Percentiles rank a stretch among this genome's conserved stretches.
These are phyloP conservation scores for Malus fusca DNA, from an alignment of 306 rosid species.

Conservation along the genomic window DNA sequence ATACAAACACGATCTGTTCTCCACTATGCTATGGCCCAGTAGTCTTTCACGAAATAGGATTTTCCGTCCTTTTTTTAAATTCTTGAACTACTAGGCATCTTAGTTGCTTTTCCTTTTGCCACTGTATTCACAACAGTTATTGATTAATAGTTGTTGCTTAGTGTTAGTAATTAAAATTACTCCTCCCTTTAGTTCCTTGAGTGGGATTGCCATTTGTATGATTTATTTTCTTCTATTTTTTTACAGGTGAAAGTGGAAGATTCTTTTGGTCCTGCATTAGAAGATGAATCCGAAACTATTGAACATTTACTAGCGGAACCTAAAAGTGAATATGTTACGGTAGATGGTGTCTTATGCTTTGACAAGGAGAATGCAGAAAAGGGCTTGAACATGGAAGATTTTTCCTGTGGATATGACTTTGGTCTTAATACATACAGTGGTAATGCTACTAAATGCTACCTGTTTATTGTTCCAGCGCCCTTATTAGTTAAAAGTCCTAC, in stretches of 20 bases:
- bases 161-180: background rate
- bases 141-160: background rate
- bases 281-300: slow-evolving; percentile 33
- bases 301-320: slow-evolving; percentile 4
- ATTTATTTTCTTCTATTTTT: slow-evolving; percentile 5
- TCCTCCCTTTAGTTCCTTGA: background rate
- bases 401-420: slow-evolving; percentile 40
- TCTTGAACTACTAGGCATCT: background rate
- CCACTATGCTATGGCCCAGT: background rate
- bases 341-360: slow-evolving; percentile 39
- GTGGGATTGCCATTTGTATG: slow-evolving; percentile 7
- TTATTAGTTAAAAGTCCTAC: background rate
- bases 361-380: slow-evolving; percentile 36
- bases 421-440: slow-evolving; percentile 37
- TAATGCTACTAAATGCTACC: slow-evolving; percentile 13
- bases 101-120: background rate
- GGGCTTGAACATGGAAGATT: slow-evolving; percentile 33
- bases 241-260: slow-evolving; percentile 52
- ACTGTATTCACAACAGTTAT: background rate
- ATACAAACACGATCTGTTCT: background rate
- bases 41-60: background rate
- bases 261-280: slow-evolving; percentile 39
- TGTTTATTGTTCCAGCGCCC: slow-evolving; percentile 2
- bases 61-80: background rate
- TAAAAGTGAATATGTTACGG: slow-evolving; percentile 40